Evolutionary conservation across 371 early-diverging fungal species (phyloP), one percentile per base, ranked within the genome.

Genomic region (Rhizopus delemar): DNA sequence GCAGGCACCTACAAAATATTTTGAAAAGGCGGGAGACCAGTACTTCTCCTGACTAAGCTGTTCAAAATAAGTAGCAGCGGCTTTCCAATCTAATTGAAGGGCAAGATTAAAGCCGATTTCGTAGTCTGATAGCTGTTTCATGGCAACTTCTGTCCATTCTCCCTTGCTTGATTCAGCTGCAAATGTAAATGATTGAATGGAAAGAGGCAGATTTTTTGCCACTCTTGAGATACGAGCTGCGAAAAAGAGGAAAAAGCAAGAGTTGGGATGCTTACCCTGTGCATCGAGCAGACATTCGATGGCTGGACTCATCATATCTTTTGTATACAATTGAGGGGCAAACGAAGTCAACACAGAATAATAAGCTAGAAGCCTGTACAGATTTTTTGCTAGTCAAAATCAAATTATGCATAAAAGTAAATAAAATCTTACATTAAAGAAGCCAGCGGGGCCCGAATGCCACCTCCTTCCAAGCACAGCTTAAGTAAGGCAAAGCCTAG

Each of bases 1-100:
- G 33, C 84, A 81, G 3, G 84, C 84, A 5, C 85, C 87, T 15
- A 77, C 78, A 58, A 85, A 77, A 57, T 85, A 87, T 39, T 80
- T 70, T 41, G 79, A 80, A 54, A 85, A 84, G 0, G 81, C 82
- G 8, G 74, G 78, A 11, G 85, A 84, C 83, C 87, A 85, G 50
- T 87, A 87, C 46, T 79, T 70, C 48, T 81, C 79, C 28, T 70
- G 65, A 31, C 70, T 70, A 12, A 87, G 66, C 33, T 75, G 64
- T 15, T 80, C 76, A 63, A 85, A 85, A 39, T 70, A 74, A 1
- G 16, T 46, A 1, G 62, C 68, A 1, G 85, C 84, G n/a, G 62
- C 62, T 8, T 66, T 69, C 86, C 86, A 87, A 13, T 85, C 72
- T 41, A 85, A 52, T 36, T 70, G 62, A n/a, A 87, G 68, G 0